Conservation (phyloP, 768 basidiomycete genomes). For the Russula sp. region DNA sequence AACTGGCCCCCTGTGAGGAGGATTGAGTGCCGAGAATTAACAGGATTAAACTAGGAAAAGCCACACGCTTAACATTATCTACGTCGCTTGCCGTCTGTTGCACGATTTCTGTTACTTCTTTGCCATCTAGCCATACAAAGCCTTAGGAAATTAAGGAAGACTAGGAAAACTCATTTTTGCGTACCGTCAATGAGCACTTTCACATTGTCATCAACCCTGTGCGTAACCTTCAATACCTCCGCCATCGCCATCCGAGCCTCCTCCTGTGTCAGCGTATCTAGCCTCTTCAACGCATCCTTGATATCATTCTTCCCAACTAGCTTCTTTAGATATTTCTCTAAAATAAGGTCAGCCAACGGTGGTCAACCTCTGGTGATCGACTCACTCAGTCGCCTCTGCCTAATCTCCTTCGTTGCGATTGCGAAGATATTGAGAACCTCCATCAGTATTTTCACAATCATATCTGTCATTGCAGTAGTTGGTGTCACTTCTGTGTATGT, state of each 20-base stretch:
- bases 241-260: background rate
- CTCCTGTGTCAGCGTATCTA: background rate
- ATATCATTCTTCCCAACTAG: background rate
- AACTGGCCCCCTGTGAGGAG: background rate
- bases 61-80: constrained; percentile 1
- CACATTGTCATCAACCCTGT: background rate
- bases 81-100: background rate
- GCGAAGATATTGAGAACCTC: background rate
- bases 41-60: background rate
- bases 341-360: background rate
- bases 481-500: background rate
- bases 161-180: fast-evolving
- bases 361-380: background rate
- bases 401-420: background rate
- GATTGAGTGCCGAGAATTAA: background rate
- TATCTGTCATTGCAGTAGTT: background rate
- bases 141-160: background rate
- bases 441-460: background rate
- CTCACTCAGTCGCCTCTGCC: background rate
- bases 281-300: background rate
- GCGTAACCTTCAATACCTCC: background rate
- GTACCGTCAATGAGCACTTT: background rate
- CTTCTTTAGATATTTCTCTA: background rate
- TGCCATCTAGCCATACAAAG: background rate
- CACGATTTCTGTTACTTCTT: background rate